These are phyloP conservation scores for Papilionanthe hybrid DNA, from an alignment of 116 monocot genomes.

Conservation along the genomic window DNA sequence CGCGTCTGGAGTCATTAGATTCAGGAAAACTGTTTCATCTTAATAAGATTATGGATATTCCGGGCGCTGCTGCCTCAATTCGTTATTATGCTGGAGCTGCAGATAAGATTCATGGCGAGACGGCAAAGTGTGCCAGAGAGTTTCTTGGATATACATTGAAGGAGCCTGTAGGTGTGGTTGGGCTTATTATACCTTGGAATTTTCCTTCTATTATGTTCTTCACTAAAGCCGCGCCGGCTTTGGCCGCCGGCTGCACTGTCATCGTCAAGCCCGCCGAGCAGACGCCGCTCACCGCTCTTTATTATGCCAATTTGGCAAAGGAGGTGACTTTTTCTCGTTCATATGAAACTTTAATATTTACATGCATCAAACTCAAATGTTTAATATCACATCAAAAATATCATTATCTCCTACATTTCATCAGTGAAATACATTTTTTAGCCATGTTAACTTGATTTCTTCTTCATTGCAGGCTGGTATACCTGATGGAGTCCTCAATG, in stretches of 20 bases:
- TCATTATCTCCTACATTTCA: too few species aligned
- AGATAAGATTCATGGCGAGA: constrained; percentile 54
- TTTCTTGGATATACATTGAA: constrained; percentile 36
- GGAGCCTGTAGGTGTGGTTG: constrained; percentile 52
- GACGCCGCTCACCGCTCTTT: constrained; percentile 49
- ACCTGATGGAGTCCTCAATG: constrained; percentile 52
- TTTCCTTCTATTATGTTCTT: constrained; percentile 41
- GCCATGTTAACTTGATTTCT: background rate
- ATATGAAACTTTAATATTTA: too few species aligned
- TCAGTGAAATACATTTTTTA: too few species aligned
- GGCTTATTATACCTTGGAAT: constrained; percentile 53
- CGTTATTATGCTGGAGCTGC: constrained; percentile 49
- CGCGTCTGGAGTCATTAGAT: constrained; percentile 27
- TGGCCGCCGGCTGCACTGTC: constrained; percentile 50
- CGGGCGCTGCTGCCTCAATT: constrained; percentile 1
- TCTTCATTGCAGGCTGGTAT: constrained; percentile 30
- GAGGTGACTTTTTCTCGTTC: constrained; percentile 15
- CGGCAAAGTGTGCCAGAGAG: constrained; percentile 26
- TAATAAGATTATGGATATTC: constrained; percentile 28
- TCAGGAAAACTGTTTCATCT: constrained; percentile 33
- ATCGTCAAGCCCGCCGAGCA: constrained; percentile 56
- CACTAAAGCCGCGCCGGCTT: constrained; percentile 33
- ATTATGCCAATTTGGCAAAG: constrained; percentile 37
- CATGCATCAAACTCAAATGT: too few species aligned
- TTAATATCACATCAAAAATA: too few species aligned